Percentiles rank a stretch among this genome's conserved stretches.
These are phyloP conservation scores for Plenodomus lindquistii DNA, from an alignment of 2,329 filamentous ascomycete species.

Conservation along the genomic window DNA sequence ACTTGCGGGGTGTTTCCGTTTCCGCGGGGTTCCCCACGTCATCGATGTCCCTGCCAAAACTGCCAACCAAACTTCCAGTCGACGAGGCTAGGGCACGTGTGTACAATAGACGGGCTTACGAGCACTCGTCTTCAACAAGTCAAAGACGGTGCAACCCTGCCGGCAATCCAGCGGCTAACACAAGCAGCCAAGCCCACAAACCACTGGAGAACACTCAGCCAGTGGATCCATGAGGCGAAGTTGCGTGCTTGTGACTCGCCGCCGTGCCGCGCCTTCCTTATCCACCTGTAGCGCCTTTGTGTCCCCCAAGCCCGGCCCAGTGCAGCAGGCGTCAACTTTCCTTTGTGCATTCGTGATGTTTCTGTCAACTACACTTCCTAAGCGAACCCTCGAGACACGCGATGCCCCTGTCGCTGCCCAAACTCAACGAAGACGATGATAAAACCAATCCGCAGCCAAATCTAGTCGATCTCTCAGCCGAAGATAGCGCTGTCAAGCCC, in stretches of 20 bases:
- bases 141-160: too few species aligned
- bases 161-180: too few species aligned
- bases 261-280: constrained; percentile 35
- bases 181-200: neutral
- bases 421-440: constrained; percentile 23
- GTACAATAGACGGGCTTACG: too few species aligned
- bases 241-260: constrained; percentile 31
- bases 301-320: constrained; percentile 1
- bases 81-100: neutral
- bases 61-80: too few species aligned
- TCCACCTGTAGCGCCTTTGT: constrained; percentile 24
- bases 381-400: constrained; percentile 16
- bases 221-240: constrained; percentile 8
- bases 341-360: constrained; percentile 12
- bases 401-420: constrained; percentile 29
- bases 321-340: constrained; percentile 5
- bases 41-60: neutral
- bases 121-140: too few species aligned
- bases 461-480: constrained; percentile 8
- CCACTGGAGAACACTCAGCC: constrained; percentile 2
- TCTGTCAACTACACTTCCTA: constrained; percentile 12
- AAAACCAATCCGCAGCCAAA: constrained; percentile 15
- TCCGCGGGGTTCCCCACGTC: neutral
- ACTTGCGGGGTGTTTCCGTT: neutral
- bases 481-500: constrained; percentile 25